Evolutionary conservation across 2,329 filamentous ascomycete genomes (phyloP).

Genomic region (Chrysoporthe austroafricana): DNA sequence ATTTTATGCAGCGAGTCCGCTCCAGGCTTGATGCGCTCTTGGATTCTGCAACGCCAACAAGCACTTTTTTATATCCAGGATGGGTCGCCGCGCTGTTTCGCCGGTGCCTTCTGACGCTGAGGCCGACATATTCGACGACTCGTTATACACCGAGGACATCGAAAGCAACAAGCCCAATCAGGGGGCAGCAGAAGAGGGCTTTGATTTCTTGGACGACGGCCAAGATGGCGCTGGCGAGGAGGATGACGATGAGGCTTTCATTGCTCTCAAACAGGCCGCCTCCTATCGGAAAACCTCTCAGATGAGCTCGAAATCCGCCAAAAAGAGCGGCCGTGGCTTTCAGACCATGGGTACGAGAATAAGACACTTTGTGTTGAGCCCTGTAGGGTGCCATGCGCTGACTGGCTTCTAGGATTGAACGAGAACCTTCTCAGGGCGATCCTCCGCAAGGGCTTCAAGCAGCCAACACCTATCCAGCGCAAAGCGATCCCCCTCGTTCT

Average conservation of each 20-base stretch:
- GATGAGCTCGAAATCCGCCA: constrained; percentile 80
- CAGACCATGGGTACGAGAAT: constrained; percentile 76
- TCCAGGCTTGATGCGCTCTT: background rate
- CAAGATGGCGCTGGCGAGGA: constrained; percentile 53
- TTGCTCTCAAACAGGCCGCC: constrained; percentile 83
- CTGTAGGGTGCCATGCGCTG: constrained; percentile 14
- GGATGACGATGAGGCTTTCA: constrained; percentile 84
- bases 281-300: constrained; percentile 85
- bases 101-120: constrained; percentile 88
- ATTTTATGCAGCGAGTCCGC: constrained; percentile 1
- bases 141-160: constrained; percentile 68
- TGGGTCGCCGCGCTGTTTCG: constrained; percentile 76
- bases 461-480: constrained; percentile 95
- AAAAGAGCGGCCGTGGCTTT: constrained; percentile 92
- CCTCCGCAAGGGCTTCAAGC: constrained; percentile 88
- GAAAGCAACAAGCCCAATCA: constrained; percentile 43
- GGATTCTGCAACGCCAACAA: constrained; percentile 20
- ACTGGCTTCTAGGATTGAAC: constrained; percentile 64
- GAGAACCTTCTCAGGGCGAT: constrained; percentile 87
- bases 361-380: background rate
- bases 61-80: constrained; percentile 42
- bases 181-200: constrained; percentile 42
- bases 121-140: constrained; percentile 81
- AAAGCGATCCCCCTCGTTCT: constrained; percentile 94
- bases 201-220: constrained; percentile 56